Evolutionary conservation across 2,329 filamentous ascomycete species (phyloP).

Genomic region (Apiospora arundinis): DNA sequence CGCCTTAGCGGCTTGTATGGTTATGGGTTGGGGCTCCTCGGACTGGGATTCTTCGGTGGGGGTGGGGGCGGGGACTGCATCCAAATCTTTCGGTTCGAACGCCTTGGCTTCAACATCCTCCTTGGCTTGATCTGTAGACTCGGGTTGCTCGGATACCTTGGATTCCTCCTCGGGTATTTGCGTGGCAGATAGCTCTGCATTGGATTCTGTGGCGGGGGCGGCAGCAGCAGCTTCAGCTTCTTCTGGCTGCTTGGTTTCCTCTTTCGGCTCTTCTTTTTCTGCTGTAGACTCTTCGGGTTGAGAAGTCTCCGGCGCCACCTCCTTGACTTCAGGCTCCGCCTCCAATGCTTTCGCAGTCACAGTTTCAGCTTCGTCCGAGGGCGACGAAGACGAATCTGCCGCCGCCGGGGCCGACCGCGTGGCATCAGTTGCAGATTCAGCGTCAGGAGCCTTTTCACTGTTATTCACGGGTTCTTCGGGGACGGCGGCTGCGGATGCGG

Average conservation of each 20-base stretch:
- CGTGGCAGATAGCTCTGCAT: not conserved
- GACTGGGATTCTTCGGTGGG: not conserved
- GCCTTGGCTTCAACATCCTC: not conserved
- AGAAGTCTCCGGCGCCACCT: not conserved
- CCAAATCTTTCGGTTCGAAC: not conserved
- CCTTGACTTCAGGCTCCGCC: not conserved
- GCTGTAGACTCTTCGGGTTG: not conserved
- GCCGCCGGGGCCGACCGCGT: not conserved
- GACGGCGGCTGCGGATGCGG: constrained; percentile 5
- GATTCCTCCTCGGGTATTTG: not conserved
- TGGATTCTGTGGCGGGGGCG: not conserved
- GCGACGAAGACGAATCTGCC: not conserved
- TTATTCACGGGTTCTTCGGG: constrained; percentile 17
- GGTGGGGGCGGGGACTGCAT: not conserved
- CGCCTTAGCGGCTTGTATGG: not conserved
- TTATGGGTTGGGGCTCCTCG: not conserved
- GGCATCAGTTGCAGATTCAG: not conserved
- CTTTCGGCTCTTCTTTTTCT: not conserved
- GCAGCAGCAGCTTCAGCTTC: not conserved
- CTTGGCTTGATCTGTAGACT: not conserved
- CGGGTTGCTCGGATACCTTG: not conserved
- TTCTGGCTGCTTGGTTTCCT: not conserved
- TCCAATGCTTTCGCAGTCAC: not conserved
- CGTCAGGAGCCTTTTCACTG: constrained; percentile 22
- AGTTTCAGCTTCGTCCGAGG: not conserved